A percentile compares a stretch with the other conserved stretches of the same genome.
Evolutionary conservation across 2,329 filamentous ascomycete genomes (phyloP).

Genomic region (Fonsecaea pedrosoi): DNA sequence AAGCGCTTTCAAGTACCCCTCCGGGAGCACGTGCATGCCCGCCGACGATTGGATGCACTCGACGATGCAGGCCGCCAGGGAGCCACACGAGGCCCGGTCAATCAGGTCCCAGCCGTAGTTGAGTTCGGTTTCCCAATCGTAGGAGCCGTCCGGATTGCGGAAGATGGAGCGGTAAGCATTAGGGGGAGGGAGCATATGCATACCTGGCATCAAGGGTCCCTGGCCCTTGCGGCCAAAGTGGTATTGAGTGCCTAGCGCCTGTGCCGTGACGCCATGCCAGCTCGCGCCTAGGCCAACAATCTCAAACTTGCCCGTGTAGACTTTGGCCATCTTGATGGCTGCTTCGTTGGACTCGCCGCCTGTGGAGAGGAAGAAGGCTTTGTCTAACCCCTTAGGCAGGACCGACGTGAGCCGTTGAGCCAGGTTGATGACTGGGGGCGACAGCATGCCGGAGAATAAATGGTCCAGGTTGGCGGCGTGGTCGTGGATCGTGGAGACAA

Average conservation of each 20-base stretch:
- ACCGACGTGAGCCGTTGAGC: conserved; percentile 58
- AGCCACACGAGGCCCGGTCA: conserved; percentile 65
- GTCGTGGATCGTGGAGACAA: conserved; percentile 60
- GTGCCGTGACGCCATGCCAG: conserved; percentile 68
- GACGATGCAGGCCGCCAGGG: conserved; percentile 67
- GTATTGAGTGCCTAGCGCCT: conserved; percentile 61
- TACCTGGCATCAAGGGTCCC: conserved; percentile 61
- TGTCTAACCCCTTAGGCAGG: conserved; percentile 59
- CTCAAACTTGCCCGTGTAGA: conserved; percentile 69
- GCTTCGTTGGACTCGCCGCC: conserved; percentile 66
- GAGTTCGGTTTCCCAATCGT: conserved; percentile 71
- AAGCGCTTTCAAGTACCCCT: conserved; percentile 64
- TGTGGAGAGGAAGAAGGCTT: conserved; percentile 65
- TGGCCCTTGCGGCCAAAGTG: conserved; percentile 58
- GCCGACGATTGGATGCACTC: conserved; percentile 66
- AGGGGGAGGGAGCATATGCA: conserved; percentile 64
- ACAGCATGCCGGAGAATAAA: conserved; percentile 65
- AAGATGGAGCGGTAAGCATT: conserved; percentile 69
- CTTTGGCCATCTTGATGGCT: conserved; percentile 69
- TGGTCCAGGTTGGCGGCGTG: conserved; percentile 63
- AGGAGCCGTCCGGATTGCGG: conserved; percentile 62
- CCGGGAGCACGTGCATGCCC: conserved; percentile 66
- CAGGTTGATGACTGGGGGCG: conserved; percentile 63
- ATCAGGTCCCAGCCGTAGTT: conserved; percentile 68
- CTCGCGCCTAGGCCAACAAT: conserved; percentile 66